Evolutionary conservation across 2,329 filamentous ascomycete species (phyloP).

Genomic region (Hypomyces perniciosus): DNA sequence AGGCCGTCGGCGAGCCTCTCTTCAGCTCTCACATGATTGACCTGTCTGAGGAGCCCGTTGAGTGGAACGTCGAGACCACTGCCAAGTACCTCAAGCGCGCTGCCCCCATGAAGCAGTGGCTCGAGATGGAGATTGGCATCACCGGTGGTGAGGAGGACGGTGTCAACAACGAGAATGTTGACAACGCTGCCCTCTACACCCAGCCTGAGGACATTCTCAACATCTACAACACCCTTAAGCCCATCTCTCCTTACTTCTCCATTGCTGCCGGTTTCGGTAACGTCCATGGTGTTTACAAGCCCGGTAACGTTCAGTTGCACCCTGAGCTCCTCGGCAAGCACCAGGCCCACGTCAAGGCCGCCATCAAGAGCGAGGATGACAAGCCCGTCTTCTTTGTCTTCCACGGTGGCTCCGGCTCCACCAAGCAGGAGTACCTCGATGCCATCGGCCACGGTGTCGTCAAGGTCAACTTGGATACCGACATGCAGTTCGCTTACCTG

Average conservation of each 20-base stretch:
- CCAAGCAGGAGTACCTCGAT: slow-evolving; percentile 82
- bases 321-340: slow-evolving; percentile 95
- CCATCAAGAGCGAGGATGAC: slow-evolving; percentile 62
- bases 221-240: slow-evolving; percentile 78
- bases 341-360: slow-evolving; percentile 82
- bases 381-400: slow-evolving; percentile 99
- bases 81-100: slow-evolving; percentile 89
- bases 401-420: slow-evolving; percentile 92
- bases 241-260: slow-evolving; percentile 93
- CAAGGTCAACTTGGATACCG: slow-evolving; percentile 99
- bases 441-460: slow-evolving; percentile 92
- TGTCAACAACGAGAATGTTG: slow-evolving; percentile 96
- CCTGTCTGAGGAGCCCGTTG: slow-evolving; percentile 82
- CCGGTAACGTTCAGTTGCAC: slow-evolving; percentile 93
- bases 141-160: slow-evolving; percentile 97
- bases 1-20: slow-evolving; percentile 83
- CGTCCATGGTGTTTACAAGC: slow-evolving; percentile 99
- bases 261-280: slow-evolving; percentile 98
- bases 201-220: slow-evolving; percentile 94
- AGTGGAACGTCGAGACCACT: slow-evolving; percentile 88
- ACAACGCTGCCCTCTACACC: slow-evolving; percentile 96
- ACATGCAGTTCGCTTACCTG: slow-evolving; percentile 94
- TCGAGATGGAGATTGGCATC: slow-evolving; percentile 88
- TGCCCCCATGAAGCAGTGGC: slow-evolving; percentile 96
- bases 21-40: slow-evolving; percentile 99